A percentile compares a stretch with the other conserved stretches of the same genome.
phyloP scores from a whole-genome alignment of 148 eudicot genomes.

The Chenopodium quinoa region DNA sequence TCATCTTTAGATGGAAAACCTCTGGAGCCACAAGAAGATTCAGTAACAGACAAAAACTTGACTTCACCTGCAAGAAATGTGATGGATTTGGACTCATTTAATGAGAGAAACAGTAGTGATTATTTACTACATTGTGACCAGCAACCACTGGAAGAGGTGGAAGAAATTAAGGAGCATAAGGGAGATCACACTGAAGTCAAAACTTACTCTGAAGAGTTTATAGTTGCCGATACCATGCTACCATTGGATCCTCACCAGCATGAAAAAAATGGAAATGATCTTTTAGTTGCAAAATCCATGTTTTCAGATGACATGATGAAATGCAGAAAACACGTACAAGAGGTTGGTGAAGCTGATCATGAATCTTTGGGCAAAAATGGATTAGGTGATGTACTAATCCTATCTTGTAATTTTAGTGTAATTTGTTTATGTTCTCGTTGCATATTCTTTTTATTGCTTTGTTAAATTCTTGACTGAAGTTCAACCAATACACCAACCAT shows the following conservation, averaged over 20 bases:
- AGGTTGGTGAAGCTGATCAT: constrained; percentile 1
- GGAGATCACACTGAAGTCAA: constrained; percentile 21
- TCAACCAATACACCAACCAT: background rate
- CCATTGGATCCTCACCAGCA: constrained; percentile 7
- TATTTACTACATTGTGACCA: constrained; percentile 18
- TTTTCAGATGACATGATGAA: constrained; percentile 7
- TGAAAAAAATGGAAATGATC: background rate
- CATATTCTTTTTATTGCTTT: background rate
- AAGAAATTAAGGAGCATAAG: constrained; percentile 30
- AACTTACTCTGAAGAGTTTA: background rate
- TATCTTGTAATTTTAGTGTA: background rate
- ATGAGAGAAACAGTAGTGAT: constrained; percentile 22
- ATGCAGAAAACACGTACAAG: constrained; percentile 15
- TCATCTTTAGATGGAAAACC: constrained; percentile 28
- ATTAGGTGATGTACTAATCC: constrained; percentile 21
- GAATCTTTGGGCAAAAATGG: constrained; percentile 10
- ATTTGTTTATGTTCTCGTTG: background rate
- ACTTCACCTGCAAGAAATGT: constrained; percentile 19
- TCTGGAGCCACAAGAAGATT: constrained; percentile 31
- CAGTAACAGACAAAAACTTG: constrained; percentile 18
- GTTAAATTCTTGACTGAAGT: background rate
- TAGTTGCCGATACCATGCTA: constrained; percentile 1
- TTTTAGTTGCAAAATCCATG: constrained; percentile 9
- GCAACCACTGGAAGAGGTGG: constrained; percentile 21
- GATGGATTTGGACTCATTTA: constrained; percentile 25